phyloP scores from a whole-genome alignment of 2,329 filamentous ascomycete species.

The Colletotrichum brevisporum region DNA sequence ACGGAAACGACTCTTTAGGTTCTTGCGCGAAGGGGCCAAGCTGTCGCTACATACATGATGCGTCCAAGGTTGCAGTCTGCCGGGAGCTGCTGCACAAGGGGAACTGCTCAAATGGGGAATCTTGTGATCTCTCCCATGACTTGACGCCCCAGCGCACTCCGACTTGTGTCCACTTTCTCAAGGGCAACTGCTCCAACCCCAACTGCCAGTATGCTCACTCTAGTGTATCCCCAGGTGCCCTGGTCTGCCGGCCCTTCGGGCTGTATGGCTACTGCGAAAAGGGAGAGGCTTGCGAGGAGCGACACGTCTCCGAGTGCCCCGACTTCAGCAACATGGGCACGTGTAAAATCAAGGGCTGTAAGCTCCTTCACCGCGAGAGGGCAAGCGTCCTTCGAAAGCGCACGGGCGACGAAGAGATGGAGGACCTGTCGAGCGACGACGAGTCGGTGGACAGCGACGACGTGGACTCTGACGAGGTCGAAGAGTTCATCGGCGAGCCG shows the following conservation, averaged over 20 bases:
- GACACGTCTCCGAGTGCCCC: constrained; percentile 94
- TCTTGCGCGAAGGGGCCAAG: constrained; percentile 85
- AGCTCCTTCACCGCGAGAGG: constrained; percentile 88
- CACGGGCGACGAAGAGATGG: constrained; percentile 68
- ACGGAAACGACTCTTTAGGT: constrained; percentile 68
- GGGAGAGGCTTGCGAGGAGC: constrained; percentile 81
- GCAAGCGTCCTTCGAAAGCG: constrained; percentile 83
- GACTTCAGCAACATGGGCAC: constrained; percentile 92
- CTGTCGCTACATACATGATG: constrained; percentile 88
- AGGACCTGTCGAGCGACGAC: constrained; percentile 84
- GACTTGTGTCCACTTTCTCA: constrained; percentile 89
- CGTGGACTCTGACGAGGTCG: constrained; percentile 82
- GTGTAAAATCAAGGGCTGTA: constrained; percentile 86
- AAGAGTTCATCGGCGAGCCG: constrained; percentile 73
- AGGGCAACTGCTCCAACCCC: constrained; percentile 89
- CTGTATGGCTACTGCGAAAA: constrained; percentile 90
- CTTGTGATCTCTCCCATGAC: constrained; percentile 93
- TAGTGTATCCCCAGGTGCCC: constrained; percentile 80
- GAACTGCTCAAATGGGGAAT: constrained; percentile 80
- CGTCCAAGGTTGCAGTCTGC: constrained; percentile 89
- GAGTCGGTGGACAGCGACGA: constrained; percentile 81
- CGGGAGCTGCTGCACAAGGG: constrained; percentile 87
- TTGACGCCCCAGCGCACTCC: constrained; percentile 86
- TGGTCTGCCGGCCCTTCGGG: constrained; percentile 88
- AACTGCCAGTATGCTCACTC: constrained; percentile 91